phyloP scores from a whole-genome alignment of 371 early-diverging fungal species.

The Mortierella sp. region DNA sequence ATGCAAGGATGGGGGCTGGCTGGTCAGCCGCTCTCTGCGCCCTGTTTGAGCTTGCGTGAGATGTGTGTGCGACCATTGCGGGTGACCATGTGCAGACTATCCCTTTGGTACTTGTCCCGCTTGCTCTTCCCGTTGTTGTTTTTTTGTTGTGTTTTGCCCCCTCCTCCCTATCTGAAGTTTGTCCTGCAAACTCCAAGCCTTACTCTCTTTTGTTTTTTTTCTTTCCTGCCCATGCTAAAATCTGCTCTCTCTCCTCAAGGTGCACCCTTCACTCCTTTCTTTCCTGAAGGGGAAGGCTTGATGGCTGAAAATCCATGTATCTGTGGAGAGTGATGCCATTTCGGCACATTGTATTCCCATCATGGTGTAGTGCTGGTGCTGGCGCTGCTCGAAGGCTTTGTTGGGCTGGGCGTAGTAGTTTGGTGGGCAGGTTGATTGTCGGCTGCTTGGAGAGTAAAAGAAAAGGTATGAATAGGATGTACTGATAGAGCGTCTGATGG shows the following conservation, averaged over 20 bases:
- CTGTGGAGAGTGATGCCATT: neutral
- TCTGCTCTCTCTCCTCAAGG: neutral
- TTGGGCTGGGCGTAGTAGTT: neutral
- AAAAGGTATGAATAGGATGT: neutral
- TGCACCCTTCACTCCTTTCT: neutral
- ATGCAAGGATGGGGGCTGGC: neutral
- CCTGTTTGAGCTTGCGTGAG: neutral
- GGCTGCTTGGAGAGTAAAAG: neutral
- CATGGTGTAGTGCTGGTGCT: neutral
- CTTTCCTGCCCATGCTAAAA: too few species aligned
- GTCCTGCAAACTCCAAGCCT: neutral
- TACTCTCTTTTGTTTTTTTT: neutral
- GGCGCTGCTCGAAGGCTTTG: neutral
- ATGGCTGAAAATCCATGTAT: neutral
- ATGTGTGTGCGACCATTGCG: constrained; percentile 5
- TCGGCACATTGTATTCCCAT: neutral
- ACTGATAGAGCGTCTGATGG: neutral
- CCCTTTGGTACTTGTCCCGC: neutral
- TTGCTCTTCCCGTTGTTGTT: neutral
- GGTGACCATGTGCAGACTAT: neutral
- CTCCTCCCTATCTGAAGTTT: neutral
- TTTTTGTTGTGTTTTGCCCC: neutral
- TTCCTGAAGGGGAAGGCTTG: neutral
- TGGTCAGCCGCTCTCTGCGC: constrained; percentile 1
- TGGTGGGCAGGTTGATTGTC: neutral